Evolutionary conservation across 2,329 filamentous ascomycete species (phyloP), one percentile per base, ranked within the genome.

Genomic region (Clonostachys rhizophaga): DNA sequence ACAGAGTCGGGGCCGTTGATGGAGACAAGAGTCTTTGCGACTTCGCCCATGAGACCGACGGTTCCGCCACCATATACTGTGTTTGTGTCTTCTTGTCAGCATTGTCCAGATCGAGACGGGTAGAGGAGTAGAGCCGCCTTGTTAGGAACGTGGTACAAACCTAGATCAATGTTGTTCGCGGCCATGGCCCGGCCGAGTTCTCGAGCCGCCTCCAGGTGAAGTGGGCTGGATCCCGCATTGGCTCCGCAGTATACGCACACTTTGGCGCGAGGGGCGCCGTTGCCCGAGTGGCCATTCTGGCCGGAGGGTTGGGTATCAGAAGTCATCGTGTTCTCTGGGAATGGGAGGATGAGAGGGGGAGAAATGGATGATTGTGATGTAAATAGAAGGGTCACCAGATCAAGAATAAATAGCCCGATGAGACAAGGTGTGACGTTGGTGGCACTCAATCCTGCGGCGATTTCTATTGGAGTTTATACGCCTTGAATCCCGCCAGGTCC

Each of bases 191-290:
- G 72, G 47, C 86, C 92, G 13, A 97, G 83, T 33, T 81, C 70
- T 37, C 86, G 85, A 4, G 94, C 94, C 8, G 90, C 84, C 63
- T 84, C 83, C 58, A 95, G 69, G 67, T 96, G 89, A 5, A 76
- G 77, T 13, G 89, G 84, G 52, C 81, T 86, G 45, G 75, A 83
- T 44, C 94, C 94, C 14, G 78, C 66, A 9, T 82, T 86, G 45
- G 94, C 83, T 61, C 92, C 94, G 72, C 94, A 97, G 79, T 96
- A 97, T 55, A 97, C 92, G 66, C 90, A 95, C 63, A 96, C 86
- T 54, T 89, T 89, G 50, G 86, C 71, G 52, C 66, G 70, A 44
- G 66, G 60, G 33, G 58, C 13, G 46, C 60, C 48, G 43, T 50
- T 47, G 36, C 56, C 54, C 16, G 47, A 54, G 36, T 50, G 47